Conservation (phyloP, 106 monocot species). For the Dioscorea alata region DNA sequence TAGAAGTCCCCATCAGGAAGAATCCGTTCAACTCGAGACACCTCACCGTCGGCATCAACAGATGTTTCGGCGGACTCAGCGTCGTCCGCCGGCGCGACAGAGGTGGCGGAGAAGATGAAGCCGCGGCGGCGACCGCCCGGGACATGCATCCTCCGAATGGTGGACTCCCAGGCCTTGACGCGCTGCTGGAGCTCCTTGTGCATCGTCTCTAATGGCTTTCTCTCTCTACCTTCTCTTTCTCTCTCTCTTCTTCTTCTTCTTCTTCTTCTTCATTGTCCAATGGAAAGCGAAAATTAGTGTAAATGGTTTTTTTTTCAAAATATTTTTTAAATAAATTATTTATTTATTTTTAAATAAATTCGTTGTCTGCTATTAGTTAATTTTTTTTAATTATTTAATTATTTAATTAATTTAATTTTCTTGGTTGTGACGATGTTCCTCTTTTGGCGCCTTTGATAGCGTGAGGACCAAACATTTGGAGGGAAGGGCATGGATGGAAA, state of each 20-base stretch:
- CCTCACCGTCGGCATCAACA: conserved; percentile 1
- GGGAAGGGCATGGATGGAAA: background rate
- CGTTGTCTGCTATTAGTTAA: no score
- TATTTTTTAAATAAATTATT: no score
- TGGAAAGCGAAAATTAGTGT: background rate
- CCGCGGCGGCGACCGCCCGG: conserved; percentile 5
- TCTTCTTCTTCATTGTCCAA: background rate
- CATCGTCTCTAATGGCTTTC: background rate
- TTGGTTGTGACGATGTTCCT: background rate
- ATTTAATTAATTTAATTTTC: no score
- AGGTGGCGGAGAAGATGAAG: conserved; percentile 6
- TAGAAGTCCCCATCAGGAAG: conserved; percentile 51
- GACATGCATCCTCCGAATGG: conserved; percentile 16
- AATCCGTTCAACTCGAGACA: conserved; percentile 11
- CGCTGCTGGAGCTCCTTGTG: conserved; percentile 2
- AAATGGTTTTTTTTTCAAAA: no score
- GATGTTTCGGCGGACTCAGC: background rate
- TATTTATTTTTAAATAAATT: no score
- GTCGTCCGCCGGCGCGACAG: conserved; percentile 14
- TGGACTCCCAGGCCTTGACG: conserved; percentile 25
- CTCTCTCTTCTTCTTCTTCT: background rate
- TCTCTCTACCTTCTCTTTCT: background rate
- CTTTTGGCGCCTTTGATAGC: background rate
- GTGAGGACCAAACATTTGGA: background rate
- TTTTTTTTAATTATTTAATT: no score